Conservation (phyloP, 2,329 filamentous ascomycete genomes). For the Coniella vitis region DNA sequence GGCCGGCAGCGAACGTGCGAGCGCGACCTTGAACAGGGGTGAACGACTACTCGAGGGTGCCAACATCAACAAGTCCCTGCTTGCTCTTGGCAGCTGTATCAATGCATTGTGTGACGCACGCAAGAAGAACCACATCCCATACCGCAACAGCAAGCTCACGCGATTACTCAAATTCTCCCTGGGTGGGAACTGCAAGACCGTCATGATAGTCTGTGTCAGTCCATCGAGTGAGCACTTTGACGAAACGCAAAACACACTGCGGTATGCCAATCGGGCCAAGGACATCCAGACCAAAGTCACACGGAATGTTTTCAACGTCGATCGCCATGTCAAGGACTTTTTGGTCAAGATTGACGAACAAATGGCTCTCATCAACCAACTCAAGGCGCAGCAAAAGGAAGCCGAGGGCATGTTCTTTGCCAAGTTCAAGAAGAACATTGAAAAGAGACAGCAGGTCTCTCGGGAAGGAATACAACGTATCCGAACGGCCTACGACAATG, state of each 20-base stretch:
- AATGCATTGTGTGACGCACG: conserved; percentile 92
- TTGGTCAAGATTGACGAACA: conserved; percentile 99
- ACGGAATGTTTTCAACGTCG: conserved; percentile 98
- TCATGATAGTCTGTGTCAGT: conserved; percentile 99
- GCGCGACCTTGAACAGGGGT: conserved; percentile 92
- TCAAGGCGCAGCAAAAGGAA: conserved; percentile 88
- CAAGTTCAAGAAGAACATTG: conserved; percentile 86
- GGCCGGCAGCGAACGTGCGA: conserved; percentile 90
- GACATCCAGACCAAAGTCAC: conserved; percentile 99
- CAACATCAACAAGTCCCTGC: conserved; percentile 98
- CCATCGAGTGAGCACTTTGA: conserved; percentile 96
- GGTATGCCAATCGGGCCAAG: conserved; percentile 96
- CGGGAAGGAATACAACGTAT: conserved; percentile 76
- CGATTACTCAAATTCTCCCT: conserved; percentile 93
- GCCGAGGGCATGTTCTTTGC: conserved; percentile 72
- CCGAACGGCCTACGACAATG: conserved; percentile 76
- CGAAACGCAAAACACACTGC: conserved; percentile 94
- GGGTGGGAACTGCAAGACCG: conserved; percentile 95
- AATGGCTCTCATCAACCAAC: conserved; percentile 91
- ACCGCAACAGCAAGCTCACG: conserved; percentile 95
- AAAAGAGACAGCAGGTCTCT: conserved; percentile 70
- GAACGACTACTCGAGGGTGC: conserved; percentile 88
- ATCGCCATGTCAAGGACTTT: conserved; percentile 98
- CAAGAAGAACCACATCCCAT: conserved; percentile 90
- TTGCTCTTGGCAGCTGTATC: conserved; percentile 93